A percentile compares a stretch with the other conserved stretches of the same genome.
Conservation (phyloP, 2,329 filamentous ascomycete genomes). For the Aspergillus pseudotamarii region DNA sequence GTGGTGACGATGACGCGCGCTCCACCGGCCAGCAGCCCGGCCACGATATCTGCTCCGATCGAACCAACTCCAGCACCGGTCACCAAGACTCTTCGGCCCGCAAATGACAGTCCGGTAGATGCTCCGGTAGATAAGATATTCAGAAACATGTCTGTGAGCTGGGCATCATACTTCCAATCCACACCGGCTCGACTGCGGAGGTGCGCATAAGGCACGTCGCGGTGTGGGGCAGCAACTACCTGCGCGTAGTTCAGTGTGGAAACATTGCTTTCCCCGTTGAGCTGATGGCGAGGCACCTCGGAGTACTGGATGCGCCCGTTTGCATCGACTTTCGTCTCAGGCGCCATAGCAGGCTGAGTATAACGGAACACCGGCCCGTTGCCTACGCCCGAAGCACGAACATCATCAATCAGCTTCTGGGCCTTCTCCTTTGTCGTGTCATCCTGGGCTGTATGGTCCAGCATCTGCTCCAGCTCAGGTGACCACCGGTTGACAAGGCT, state of each 20-base stretch:
- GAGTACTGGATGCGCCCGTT: conserved; percentile 68
- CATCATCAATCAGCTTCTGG: conserved; percentile 75
- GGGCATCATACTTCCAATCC: neutral
- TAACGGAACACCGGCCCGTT: conserved; percentile 15
- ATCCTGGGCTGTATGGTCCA: neutral
- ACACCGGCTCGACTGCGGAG: neutral
- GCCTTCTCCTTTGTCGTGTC: neutral
- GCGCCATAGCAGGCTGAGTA: conserved; percentile 24
- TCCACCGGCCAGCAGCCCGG: conserved; percentile 93
- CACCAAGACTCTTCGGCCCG: conserved; percentile 95
- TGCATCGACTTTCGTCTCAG: conserved; percentile 95
- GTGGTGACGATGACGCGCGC: conserved; percentile 97
- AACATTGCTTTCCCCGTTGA: neutral
- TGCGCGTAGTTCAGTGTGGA: neutral
- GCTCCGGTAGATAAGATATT: conserved; percentile 89
- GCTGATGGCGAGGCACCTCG: conserved; percentile 7
- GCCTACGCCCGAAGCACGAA: conserved; percentile 8
- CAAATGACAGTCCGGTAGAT: conserved; percentile 82
- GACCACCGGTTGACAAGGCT: neutral
- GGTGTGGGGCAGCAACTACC: neutral
- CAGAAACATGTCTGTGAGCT: conserved; percentile 60
- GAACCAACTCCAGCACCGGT: conserved; percentile 97
- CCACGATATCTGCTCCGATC: conserved; percentile 94
- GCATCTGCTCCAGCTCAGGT: neutral
- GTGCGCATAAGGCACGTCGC: neutral